Evolutionary conservation across 2,329 filamentous ascomycete genomes (phyloP).

Genomic region (Fusarium pilosicola): DNA sequence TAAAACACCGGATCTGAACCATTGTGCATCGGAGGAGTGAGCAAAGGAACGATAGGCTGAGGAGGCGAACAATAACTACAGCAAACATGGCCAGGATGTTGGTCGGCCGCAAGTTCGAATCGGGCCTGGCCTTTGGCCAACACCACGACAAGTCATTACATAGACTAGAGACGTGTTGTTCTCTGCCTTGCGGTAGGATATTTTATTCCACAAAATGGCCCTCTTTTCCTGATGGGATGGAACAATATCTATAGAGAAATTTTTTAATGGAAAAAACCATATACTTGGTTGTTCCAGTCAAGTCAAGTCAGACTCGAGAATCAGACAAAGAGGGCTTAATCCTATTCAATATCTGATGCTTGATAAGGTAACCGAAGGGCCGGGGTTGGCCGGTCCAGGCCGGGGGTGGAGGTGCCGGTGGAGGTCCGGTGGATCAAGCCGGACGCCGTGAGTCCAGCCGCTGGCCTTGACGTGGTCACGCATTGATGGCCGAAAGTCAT

Average conservation of each 20-base stretch:
- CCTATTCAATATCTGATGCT: slow-evolving; percentile 18
- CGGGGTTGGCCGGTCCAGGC: slow-evolving; percentile 29
- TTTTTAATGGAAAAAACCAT: background rate
- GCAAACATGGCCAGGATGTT: background rate
- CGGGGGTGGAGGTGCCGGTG: slow-evolving; percentile 33
- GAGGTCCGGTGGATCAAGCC: slow-evolving; percentile 40
- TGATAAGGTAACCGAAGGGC: slow-evolving; percentile 23
- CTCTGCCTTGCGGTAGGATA: background rate
- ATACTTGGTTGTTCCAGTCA: background rate
- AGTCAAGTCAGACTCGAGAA: background rate
- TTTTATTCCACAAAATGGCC: slow-evolving; percentile 6
- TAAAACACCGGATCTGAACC: background rate
- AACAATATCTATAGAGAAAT: background rate
- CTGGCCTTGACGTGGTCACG: slow-evolving; percentile 43
- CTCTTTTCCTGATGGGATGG: background rate
- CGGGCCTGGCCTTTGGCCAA: slow-evolving; percentile 4
- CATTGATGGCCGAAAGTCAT: slow-evolving; percentile 37
- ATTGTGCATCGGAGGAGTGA: background rate
- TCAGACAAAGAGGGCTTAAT: slow-evolving; percentile 2
- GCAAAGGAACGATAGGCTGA: background rate
- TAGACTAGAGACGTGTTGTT: slow-evolving; percentile 1
- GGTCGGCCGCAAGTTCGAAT: slow-evolving; percentile 12
- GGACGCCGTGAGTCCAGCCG: slow-evolving; percentile 37
- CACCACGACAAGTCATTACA: slow-evolving; percentile 8
- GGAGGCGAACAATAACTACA: background rate